phyloP scores from a whole-genome alignment of 2,329 filamentous ascomycete species.

The Didymella sp. region DNA sequence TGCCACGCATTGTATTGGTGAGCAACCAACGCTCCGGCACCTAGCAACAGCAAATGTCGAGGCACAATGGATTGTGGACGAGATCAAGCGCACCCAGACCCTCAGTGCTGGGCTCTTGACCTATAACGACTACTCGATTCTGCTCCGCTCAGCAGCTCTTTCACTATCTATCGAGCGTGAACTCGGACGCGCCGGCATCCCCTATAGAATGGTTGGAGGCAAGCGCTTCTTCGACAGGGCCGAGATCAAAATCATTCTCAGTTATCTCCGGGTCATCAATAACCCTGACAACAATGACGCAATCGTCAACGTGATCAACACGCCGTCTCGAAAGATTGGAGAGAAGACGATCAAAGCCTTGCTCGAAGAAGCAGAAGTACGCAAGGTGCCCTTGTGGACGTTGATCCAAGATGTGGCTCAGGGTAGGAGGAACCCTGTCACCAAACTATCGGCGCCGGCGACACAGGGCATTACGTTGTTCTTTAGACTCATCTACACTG shows the following conservation, averaged over 20 bases:
- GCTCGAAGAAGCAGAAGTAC: constrained; percentile 76
- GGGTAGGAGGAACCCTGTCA: constrained; percentile 59
- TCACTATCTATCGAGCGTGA: constrained; percentile 87
- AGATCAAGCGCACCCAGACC: constrained; percentile 73
- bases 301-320: constrained; percentile 81
- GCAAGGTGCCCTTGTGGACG: constrained; percentile 75
- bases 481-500: constrained; percentile 65
- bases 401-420: constrained; percentile 68
- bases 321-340: constrained; percentile 81
- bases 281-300: constrained; percentile 89
- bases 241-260: constrained; percentile 85
- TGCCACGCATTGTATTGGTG: constrained; percentile 80
- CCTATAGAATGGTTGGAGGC: constrained; percentile 93
- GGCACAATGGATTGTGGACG: constrained; percentile 85
- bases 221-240: constrained; percentile 89
- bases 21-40: constrained; percentile 79
- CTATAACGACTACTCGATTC: constrained; percentile 80
- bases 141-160: constrained; percentile 82
- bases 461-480: constrained; percentile 65
- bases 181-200: constrained; percentile 78
- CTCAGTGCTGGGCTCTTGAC: constrained; percentile 77
- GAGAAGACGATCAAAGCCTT: constrained; percentile 77
- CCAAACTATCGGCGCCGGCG: constrained; percentile 62
- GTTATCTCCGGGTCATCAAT: constrained; percentile 85
- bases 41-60: constrained; percentile 74